Conservation (phyloP, 2,329 filamentous ascomycete species). For the Periconia sp. region DNA sequence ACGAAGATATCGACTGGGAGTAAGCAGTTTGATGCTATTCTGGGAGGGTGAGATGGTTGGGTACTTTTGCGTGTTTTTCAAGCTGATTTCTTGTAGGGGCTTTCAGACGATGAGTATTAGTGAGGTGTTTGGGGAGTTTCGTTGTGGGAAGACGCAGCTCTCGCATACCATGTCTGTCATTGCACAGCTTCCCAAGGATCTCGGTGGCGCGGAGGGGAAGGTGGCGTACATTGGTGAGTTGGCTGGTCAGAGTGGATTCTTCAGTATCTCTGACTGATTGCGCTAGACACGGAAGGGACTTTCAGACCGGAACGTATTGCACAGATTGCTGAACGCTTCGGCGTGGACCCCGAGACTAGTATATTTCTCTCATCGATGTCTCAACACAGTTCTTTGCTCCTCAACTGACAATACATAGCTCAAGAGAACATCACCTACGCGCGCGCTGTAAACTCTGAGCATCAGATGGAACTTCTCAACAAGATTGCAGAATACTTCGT, state of each 20-base stretch:
- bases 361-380: not conserved
- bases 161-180: conserved; percentile 73
- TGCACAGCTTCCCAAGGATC: conserved; percentile 63
- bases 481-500: conserved; percentile 66
- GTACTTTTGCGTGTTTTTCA: not conserved
- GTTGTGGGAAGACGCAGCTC: conserved; percentile 73
- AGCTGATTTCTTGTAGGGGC: conserved; percentile 53
- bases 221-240: conserved; percentile 68
- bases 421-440: conserved; percentile 73
- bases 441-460: conserved; percentile 69
- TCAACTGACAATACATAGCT: conserved; percentile 61
- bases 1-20: conserved; percentile 72
- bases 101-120: conserved; percentile 75
- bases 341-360: conserved; percentile 50
- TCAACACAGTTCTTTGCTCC: conserved; percentile 21
- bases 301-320: conserved; percentile 71
- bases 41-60: conserved; percentile 62
- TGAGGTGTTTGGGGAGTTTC: conserved; percentile 67
- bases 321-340: conserved; percentile 71
- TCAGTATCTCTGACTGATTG: conserved; percentile 14
- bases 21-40: conserved; percentile 69
- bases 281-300: conserved; percentile 54
- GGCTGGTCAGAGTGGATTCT: too few relatives aligned
- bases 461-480: conserved; percentile 69
- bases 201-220: conserved; percentile 71